phyloP scores from a whole-genome alignment of 2,329 filamentous ascomycete genomes.

The Periconia sp. region DNA sequence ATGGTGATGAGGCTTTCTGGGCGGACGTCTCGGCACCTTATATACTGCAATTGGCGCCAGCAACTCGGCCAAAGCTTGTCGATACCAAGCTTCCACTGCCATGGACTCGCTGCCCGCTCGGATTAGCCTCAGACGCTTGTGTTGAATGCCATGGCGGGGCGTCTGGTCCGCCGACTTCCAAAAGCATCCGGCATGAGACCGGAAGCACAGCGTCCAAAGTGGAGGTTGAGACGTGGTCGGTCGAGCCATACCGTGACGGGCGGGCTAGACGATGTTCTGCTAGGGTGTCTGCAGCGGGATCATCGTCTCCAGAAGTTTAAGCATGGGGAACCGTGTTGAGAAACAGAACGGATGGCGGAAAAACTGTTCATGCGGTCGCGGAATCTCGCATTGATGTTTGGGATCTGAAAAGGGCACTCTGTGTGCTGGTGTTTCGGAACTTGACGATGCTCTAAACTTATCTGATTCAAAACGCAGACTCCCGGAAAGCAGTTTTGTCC shows the following conservation, averaged over 20 bases:
- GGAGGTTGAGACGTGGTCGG: slow-evolving; percentile 31
- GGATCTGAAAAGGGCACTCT: slow-evolving; percentile 26
- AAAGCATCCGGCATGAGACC: slow-evolving; percentile 27
- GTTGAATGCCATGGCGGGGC: slow-evolving; percentile 14
- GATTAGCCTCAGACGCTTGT: slow-evolving; percentile 11
- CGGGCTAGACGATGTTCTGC: slow-evolving; percentile 12
- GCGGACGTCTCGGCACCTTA: slow-evolving; percentile 26
- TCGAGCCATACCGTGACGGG: slow-evolving; percentile 26
- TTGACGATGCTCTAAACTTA: slow-evolving; percentile 27
- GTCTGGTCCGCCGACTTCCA: slow-evolving; percentile 19
- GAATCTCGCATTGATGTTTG: slow-evolving; percentile 37
- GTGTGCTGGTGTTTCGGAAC: slow-evolving; percentile 33
- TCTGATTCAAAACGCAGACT: slow-evolving; percentile 30
- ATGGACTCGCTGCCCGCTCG: slow-evolving; percentile 7
- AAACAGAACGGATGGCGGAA: slow-evolving; percentile 17
- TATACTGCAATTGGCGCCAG: slow-evolving; percentile 23
- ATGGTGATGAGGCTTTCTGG: slow-evolving; percentile 28
- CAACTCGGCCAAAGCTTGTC: slow-evolving; percentile 30
- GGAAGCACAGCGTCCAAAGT: slow-evolving; percentile 18
- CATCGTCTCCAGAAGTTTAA: slow-evolving; percentile 26
- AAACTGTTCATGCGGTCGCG: slow-evolving; percentile 23
- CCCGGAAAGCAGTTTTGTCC: slow-evolving; percentile 1
- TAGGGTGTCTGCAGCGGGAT: slow-evolving; percentile 21
- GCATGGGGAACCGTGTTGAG: slow-evolving; percentile 12
- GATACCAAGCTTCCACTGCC: slow-evolving; percentile 31